These are phyloP conservation scores for Penicillium paneum DNA, from an alignment of 2,329 filamentous ascomycete genomes.

Conservation along the genomic window DNA sequence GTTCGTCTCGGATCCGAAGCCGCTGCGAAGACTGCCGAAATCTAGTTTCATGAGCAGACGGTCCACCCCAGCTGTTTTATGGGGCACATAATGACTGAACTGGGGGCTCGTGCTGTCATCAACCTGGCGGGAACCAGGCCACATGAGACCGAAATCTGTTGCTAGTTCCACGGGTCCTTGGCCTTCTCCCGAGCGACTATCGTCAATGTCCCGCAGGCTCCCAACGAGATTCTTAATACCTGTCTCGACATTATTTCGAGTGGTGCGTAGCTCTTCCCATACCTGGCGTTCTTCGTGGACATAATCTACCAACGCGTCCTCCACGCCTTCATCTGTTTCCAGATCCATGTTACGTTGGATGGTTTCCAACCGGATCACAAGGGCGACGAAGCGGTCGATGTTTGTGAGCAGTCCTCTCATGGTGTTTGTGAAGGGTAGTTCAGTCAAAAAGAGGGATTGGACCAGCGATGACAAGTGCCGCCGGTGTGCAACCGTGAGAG, in stretches of 20 bases:
- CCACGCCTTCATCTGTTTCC: slow-evolving; percentile 75
- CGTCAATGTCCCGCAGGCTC: slow-evolving; percentile 61
- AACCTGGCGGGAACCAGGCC: slow-evolving; percentile 27
- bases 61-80: slow-evolving; percentile 75
- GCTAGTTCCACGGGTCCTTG: slow-evolving; percentile 31
- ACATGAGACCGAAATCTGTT: slow-evolving; percentile 28
- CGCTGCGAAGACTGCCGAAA: slow-evolving; percentile 39
- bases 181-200: slow-evolving; percentile 45
- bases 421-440: slow-evolving; percentile 39
- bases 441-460: slow-evolving; percentile 44
- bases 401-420: slow-evolving; percentile 45
- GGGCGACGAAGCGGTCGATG: slow-evolving; percentile 77
- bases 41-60: slow-evolving; percentile 88
- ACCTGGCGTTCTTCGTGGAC: slow-evolving; percentile 69
- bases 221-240: slow-evolving; percentile 62
- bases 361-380: slow-evolving; percentile 69
- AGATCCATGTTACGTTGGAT: slow-evolving; percentile 77
- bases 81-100: slow-evolving; percentile 59
- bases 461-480: slow-evolving; percentile 68
- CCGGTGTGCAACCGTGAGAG: slow-evolving; percentile 74
- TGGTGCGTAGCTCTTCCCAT: slow-evolving; percentile 59
- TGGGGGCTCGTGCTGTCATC: slow-evolving; percentile 13
- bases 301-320: slow-evolving; percentile 70
- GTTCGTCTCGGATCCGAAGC: slow-evolving; percentile 14
- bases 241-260: slow-evolving; percentile 62